Evolutionary conservation across 352 stramenopile genomes (phyloP).

Genomic region (Thalassiosira ordinaria): DNA sequence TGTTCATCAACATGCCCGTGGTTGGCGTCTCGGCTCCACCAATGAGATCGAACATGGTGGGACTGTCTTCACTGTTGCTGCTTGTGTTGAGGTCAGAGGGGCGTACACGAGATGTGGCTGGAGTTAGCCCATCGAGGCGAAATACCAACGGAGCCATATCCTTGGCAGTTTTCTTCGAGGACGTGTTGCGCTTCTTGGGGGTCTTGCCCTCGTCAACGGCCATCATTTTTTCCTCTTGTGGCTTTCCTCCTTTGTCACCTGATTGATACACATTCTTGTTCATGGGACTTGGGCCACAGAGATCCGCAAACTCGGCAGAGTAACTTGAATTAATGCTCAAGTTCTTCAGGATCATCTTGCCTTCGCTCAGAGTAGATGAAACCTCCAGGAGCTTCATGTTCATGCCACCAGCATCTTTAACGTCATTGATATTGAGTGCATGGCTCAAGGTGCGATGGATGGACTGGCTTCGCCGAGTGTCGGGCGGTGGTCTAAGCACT

Average conservation of each 20-base stretch:
- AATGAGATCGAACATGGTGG: slow-evolving; percentile 55
- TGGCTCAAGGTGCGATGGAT: slow-evolving; percentile 25
- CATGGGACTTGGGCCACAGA: slow-evolving; percentile 39
- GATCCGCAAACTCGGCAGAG: slow-evolving; percentile 55
- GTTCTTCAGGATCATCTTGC: slow-evolving; percentile 60
- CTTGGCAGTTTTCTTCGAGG: slow-evolving; percentile 27
- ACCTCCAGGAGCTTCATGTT: slow-evolving; percentile 28
- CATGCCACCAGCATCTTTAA: neutral
- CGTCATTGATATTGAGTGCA: neutral
- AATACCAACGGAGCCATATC: slow-evolving; percentile 31
- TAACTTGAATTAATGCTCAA: slow-evolving; percentile 56
- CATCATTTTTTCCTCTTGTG: neutral
- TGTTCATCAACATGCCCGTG: slow-evolving; percentile 47
- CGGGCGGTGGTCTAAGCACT: too few relatives aligned
- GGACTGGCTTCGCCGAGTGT: slow-evolving; percentile 20
- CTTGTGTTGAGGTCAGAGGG: too few relatives aligned
- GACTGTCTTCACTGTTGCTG: slow-evolving; percentile 32
- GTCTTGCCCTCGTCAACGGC: slow-evolving; percentile 35
- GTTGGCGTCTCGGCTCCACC: slow-evolving; percentile 47
- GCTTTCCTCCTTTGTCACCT: too few relatives aligned
- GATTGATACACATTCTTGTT: too few relatives aligned
- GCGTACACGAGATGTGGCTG: slow-evolving; percentile 2
- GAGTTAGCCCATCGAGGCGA: slow-evolving; percentile 36
- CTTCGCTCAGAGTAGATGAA: slow-evolving; percentile 46
- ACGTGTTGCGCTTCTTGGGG: slow-evolving; percentile 58